A percentile compares a stretch with the other conserved stretches of the same genome.
Conservation (phyloP, 2,329 filamentous ascomycete species). For the Tolypocladium sp. region DNA sequence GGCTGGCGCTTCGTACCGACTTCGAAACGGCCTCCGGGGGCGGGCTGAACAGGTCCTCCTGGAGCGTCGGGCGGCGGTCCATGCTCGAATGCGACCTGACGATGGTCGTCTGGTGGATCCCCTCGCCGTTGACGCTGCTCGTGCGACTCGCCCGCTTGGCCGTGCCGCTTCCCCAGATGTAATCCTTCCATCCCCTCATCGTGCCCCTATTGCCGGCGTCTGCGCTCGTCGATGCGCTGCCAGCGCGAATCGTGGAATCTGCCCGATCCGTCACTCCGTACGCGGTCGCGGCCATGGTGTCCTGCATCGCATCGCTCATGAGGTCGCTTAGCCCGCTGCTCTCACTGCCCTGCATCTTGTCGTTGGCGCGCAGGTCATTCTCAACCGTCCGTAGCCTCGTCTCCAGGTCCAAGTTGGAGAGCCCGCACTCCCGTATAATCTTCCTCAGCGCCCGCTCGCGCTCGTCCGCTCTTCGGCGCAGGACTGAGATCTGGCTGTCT, state of each 20-base stretch:
- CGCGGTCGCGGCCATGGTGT: constrained; percentile 36
- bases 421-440: constrained; percentile 74
- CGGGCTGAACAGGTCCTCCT: constrained; percentile 69
- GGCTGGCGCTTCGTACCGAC: constrained; percentile 36
- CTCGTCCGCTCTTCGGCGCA: constrained; percentile 69
- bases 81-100: constrained; percentile 31
- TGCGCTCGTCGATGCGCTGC: constrained; percentile 19
- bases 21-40: constrained; percentile 24
- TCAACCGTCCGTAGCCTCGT: constrained; percentile 58
- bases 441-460: constrained; percentile 72
- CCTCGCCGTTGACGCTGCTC: constrained; percentile 49
- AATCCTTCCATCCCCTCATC: constrained; percentile 67
- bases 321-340: constrained; percentile 43
- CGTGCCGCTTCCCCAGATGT: constrained; percentile 58
- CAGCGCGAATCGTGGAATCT: constrained; percentile 44
- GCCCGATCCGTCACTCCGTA: constrained; percentile 21
- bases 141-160: constrained; percentile 54
- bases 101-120: constrained; percentile 25
- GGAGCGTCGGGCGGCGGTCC: constrained; percentile 48
- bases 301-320: constrained; percentile 57
- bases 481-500: constrained; percentile 66
- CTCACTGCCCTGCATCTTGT: constrained; percentile 16
- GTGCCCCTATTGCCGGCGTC: constrained; percentile 40
- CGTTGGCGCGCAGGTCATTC: constrained; percentile 37
- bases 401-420: constrained; percentile 81